Conservation (phyloP, 805 yeast species). For the Saccharomycopsis sp. region DNA sequence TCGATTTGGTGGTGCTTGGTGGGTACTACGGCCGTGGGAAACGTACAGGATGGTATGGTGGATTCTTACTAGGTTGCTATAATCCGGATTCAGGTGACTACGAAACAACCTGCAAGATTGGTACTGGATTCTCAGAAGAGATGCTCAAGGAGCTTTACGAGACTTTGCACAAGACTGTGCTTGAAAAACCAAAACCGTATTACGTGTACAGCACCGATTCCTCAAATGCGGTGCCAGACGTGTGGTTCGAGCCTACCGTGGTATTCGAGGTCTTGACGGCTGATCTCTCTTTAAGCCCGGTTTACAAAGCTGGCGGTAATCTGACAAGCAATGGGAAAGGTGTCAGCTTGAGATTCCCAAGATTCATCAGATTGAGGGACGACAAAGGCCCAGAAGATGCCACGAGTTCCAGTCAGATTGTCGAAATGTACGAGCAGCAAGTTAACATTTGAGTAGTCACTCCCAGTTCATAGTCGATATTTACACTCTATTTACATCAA, state of each 20-base stretch:
- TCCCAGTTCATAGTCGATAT: not conserved
- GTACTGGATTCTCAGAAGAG: conserved; percentile 94
- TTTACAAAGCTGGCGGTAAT: conserved; percentile 74
- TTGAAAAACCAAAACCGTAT: conserved; percentile 54
- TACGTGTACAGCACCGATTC: conserved; percentile 52
- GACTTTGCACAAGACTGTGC: conserved; percentile 58
- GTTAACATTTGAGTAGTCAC: conserved; percentile 26
- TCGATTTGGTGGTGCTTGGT: conserved; percentile 88
- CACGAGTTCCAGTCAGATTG: conserved; percentile 73
- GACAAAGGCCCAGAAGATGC: conserved; percentile 84
- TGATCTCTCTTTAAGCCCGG: conserved; percentile 79
- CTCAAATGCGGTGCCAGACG: conserved; percentile 72
- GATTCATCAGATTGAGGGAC: conserved; percentile 75
- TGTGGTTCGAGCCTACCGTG: conserved; percentile 84
- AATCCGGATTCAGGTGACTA: conserved; percentile 86
- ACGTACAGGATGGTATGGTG: conserved; percentile 92
- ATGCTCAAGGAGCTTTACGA: conserved; percentile 52
- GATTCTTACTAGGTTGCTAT: conserved; percentile 83
- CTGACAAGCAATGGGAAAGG: conserved; percentile 78
- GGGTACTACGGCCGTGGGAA: conserved; percentile 92
- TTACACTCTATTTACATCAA: too few species aligned
- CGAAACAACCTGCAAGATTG: conserved; percentile 94
- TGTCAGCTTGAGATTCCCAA: conserved; percentile 78
- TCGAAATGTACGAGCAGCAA: conserved; percentile 76
- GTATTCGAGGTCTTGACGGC: conserved; percentile 89